phyloP scores from a whole-genome alignment of 2,329 filamentous ascomycete species.

The Kalmusia sp. region DNA sequence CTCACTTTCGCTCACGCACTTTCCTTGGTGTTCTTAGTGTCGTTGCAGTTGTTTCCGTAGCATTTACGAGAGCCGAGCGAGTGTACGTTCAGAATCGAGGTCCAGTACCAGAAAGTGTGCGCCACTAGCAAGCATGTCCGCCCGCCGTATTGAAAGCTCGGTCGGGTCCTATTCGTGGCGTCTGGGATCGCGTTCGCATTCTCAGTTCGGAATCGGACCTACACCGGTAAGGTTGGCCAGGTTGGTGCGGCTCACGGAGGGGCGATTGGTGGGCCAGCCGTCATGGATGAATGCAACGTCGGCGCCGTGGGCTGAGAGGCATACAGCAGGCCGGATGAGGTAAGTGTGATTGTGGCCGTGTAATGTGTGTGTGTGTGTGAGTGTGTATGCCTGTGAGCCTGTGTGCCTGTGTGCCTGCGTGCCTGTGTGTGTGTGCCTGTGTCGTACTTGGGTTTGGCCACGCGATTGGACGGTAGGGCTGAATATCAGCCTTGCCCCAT shows the following conservation, averaged over 20 bases:
- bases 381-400: no score
- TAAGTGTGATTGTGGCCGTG: slow-evolving; percentile 5
- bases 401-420: no score
- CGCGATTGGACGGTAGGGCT: slow-evolving; percentile 13
- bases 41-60: no score
- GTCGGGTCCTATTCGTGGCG: no score
- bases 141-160: no score
- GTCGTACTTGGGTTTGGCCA: not conserved
- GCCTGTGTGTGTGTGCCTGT: no score
- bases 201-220: not conserved
- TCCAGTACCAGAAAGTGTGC: not conserved
- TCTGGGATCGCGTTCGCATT: not conserved
- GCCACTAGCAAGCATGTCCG: not conserved
- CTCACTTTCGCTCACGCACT: slow-evolving; percentile 10
- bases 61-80: slow-evolving; percentile 6
- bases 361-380: no score
- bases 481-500: slow-evolving; percentile 9
- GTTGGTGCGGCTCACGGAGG: slow-evolving; percentile 3
- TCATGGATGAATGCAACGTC: slow-evolving; percentile 1
- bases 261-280: slow-evolving; percentile 7
- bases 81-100: slow-evolving; percentile 8
- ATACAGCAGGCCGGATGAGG: slow-evolving; percentile 5
- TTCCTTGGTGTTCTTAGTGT: slow-evolving; percentile 1
- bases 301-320: slow-evolving; percentile 5
- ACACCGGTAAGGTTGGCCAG: slow-evolving; percentile 10